These are phyloP conservation scores for Cladorrhinum sp. DNA, from an alignment of 2,329 filamentous ascomycete genomes.

Conservation along the genomic window DNA sequence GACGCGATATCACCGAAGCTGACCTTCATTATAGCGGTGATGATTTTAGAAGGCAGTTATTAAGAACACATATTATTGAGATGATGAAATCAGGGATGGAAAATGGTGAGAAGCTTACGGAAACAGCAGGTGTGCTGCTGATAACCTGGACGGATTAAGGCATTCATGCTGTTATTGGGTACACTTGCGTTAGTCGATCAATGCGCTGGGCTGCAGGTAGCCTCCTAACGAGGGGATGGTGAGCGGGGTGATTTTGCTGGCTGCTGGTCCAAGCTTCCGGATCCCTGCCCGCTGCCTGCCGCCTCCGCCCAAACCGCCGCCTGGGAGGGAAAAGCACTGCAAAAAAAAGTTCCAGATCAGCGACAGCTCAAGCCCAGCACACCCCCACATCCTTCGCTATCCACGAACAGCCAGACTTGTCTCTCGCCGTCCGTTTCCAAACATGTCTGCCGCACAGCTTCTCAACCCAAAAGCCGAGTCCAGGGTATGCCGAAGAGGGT, in stretches of 20 bases:
- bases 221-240: background rate
- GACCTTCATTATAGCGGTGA: constrained; percentile 14
- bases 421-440: constrained; percentile 16
- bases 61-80: too few species aligned
- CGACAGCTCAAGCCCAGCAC: constrained; percentile 23
- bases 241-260: constrained; percentile 6
- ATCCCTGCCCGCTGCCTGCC: constrained; percentile 23
- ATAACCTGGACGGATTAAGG: background rate
- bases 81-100: too few species aligned
- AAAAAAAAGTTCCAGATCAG: constrained; percentile 29
- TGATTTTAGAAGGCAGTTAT: too few species aligned
- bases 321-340: constrained; percentile 22
- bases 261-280: constrained; percentile 24
- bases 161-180: constrained; percentile 9
- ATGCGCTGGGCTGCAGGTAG: background rate
- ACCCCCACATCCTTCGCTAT: constrained; percentile 17
- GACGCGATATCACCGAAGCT: background rate
- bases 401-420: constrained; percentile 13
- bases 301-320: constrained; percentile 24
- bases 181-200: background rate
- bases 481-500: constrained; percentile 60
- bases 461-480: constrained; percentile 99
- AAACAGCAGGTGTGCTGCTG: background rate
- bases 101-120: background rate
- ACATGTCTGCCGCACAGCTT: constrained; percentile 95